Percentiles rank a stretch among this genome's conserved stretches.
Conservation (phyloP, 2,329 filamentous ascomycete genomes). For the Ascochyta clinopodiicola region DNA sequence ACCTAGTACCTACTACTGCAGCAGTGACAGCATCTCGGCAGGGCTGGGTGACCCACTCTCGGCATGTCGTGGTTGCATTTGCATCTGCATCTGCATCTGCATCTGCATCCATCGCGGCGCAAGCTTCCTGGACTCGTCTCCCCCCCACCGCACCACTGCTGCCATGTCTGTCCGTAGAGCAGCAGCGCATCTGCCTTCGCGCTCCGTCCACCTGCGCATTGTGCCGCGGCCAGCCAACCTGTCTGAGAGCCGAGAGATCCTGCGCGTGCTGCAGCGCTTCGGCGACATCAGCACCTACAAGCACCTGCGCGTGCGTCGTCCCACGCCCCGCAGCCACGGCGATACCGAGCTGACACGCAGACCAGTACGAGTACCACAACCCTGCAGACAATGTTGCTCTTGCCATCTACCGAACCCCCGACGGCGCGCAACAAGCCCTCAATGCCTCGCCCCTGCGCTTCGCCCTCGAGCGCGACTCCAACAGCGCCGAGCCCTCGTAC, state of each 20-base stretch:
- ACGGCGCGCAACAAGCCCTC: constrained; percentile 51
- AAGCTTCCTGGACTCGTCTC: not conserved
- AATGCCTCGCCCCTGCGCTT: constrained; percentile 56
- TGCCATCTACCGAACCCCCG: constrained; percentile 54
- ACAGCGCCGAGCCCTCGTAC: constrained; percentile 3
- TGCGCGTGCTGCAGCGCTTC: constrained; percentile 56
- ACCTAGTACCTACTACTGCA: too few relatives aligned
- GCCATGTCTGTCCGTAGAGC: constrained; percentile 41
- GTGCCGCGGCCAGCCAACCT: constrained; percentile 55
- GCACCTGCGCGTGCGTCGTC: constrained; percentile 48
- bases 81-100: too few relatives aligned
- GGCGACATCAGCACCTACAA: constrained; percentile 58
- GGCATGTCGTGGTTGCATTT: constrained; percentile 15
- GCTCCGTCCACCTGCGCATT: constrained; percentile 56
- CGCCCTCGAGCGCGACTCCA: constrained; percentile 46
- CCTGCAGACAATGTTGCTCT: constrained; percentile 53
- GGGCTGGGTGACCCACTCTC: constrained; percentile 28
- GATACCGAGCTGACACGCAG: not conserved
- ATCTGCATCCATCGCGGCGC: not conserved
- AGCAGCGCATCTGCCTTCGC: constrained; percentile 40
- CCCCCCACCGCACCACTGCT: constrained; percentile 2
- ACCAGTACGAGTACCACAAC: constrained; percentile 53
- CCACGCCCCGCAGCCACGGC: not conserved
- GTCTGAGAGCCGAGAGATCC: constrained; percentile 57
- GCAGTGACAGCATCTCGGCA: too few relatives aligned